Evolutionary conservation across 192 early-diverging fungal genomes (phyloP).

Genomic region (Dimargaris verticillata): DNA sequence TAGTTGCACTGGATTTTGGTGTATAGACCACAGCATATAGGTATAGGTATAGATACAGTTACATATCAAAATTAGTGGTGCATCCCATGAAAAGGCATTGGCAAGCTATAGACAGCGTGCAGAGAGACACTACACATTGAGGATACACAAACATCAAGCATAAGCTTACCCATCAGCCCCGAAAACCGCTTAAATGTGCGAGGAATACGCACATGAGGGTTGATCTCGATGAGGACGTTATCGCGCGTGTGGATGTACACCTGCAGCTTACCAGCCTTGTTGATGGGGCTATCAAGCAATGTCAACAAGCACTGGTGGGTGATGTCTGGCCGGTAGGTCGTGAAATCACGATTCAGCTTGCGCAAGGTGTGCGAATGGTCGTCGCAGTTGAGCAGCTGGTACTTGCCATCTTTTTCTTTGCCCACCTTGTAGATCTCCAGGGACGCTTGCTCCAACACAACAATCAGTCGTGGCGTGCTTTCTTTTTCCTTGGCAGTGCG

Average conservation of each 20-base stretch:
- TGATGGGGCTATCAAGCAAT: slow-evolving; percentile 90
- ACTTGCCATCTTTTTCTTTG: slow-evolving; percentile 54
- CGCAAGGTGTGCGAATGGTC: slow-evolving; percentile 84
- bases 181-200: slow-evolving; percentile 98
- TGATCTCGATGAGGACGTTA: slow-evolving; percentile 94
- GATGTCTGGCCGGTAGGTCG: slow-evolving; percentile 84
- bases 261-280: slow-evolving; percentile 96
- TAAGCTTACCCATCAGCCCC: slow-evolving; percentile 96
- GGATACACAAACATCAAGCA: no score
- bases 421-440: slow-evolving; percentile 86
- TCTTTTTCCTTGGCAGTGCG: slow-evolving; percentile 61
- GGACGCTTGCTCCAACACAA: slow-evolving; percentile 77
- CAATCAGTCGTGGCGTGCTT: slow-evolving; percentile 68
- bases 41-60: no score
- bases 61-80: no score
- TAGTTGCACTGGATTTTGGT: no score
- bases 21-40: no score
- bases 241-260: slow-evolving; percentile 91
- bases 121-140: no score
- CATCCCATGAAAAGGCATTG: no score
- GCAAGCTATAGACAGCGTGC: no score
- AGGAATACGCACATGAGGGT: slow-evolving; percentile 96
- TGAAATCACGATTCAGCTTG: slow-evolving; percentile 58
- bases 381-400: slow-evolving; percentile 90
- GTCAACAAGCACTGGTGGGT: slow-evolving; percentile 95